Evolutionary conservation across 768 basidiomycete genomes (phyloP).

Genomic region (Pholiota molesta): DNA sequence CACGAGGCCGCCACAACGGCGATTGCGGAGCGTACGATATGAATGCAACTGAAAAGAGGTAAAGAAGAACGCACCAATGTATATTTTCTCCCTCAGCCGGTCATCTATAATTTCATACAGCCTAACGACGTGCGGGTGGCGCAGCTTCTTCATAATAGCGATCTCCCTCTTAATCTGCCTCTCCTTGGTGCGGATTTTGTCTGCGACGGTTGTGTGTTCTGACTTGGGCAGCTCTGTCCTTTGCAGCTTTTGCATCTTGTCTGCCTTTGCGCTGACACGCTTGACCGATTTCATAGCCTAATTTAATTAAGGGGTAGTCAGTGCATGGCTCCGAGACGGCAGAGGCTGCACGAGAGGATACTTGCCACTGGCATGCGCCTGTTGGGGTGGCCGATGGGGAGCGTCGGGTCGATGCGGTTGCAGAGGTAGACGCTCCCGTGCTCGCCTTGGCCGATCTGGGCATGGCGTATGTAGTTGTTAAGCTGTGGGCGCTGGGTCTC

Average conservation of each 20-base stretch:
- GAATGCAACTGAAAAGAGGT: conserved; percentile 1
- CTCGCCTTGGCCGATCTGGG: conserved; percentile 82
- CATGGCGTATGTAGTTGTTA: conserved; percentile 85
- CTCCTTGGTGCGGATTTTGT: conserved; percentile 72
- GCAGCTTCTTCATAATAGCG: conserved; percentile 97
- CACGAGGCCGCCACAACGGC: conserved; percentile 1
- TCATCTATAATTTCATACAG: conserved; percentile 97
- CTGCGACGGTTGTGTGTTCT: conserved; percentile 60
- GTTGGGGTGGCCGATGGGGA: conserved; percentile 41
- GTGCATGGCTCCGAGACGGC: background rate
- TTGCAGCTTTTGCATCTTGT: conserved; percentile 42
- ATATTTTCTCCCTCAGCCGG: conserved; percentile 82
- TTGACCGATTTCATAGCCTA: conserved; percentile 83
- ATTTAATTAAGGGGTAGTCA: background rate
- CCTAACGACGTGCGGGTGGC: conserved; percentile 87
- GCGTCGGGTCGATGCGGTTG: conserved; percentile 44
- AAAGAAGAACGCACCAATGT: conserved; percentile 73
- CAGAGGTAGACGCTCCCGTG: conserved; percentile 90
- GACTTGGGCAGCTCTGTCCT: conserved; percentile 46
- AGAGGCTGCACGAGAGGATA: conserved; percentile 12
- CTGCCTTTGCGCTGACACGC: conserved; percentile 69
- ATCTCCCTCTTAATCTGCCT: conserved; percentile 91
- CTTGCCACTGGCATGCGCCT: conserved; percentile 48
- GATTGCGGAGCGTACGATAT: background rate
- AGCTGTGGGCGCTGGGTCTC: conserved; percentile 45